phyloP scores from a whole-genome alignment of 2,329 filamentous ascomycete species.

The Claviceps sp. region DNA sequence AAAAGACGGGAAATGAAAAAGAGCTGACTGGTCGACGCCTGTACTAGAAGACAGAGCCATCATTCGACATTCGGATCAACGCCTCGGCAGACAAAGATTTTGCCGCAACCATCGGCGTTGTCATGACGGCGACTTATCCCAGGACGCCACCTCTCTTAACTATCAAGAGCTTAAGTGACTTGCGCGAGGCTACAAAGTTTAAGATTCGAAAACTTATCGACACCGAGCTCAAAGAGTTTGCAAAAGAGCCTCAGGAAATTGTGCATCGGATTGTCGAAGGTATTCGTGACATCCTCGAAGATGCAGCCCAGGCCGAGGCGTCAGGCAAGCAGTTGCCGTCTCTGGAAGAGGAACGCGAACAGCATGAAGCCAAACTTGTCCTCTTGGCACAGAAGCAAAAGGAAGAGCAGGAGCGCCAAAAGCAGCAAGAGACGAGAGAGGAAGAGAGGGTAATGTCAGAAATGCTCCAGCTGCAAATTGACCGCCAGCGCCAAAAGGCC shows the following conservation, averaged over 20 bases:
- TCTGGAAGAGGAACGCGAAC: conserved; percentile 75
- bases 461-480: conserved; percentile 60
- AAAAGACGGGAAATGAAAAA: background rate
- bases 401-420: conserved; percentile 38
- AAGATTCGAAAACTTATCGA: conserved; percentile 54
- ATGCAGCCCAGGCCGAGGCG: conserved; percentile 66
- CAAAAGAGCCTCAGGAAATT: conserved; percentile 42
- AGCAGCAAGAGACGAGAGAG: conserved; percentile 45
- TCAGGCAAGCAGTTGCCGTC: conserved; percentile 68
- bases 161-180: conserved; percentile 47
- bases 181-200: conserved; percentile 58
- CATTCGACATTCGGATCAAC: conserved; percentile 69
- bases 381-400: conserved; percentile 44
- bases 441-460: conserved; percentile 57
- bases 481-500: conserved; percentile 49
- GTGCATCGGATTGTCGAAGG: conserved; percentile 53
- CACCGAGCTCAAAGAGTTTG: conserved; percentile 40
- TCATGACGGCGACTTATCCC: conserved; percentile 81
- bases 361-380: conserved; percentile 61
- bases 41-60: conserved; percentile 60
- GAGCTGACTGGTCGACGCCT: background rate
- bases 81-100: conserved; percentile 61
- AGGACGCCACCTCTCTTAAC: conserved; percentile 65
- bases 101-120: conserved; percentile 58
- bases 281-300: conserved; percentile 67